A percentile compares a stretch with the other conserved stretches of the same genome.
Evolutionary conservation across 2,329 filamentous ascomycete species (phyloP).

Genomic region (Diplodia seriata): DNA sequence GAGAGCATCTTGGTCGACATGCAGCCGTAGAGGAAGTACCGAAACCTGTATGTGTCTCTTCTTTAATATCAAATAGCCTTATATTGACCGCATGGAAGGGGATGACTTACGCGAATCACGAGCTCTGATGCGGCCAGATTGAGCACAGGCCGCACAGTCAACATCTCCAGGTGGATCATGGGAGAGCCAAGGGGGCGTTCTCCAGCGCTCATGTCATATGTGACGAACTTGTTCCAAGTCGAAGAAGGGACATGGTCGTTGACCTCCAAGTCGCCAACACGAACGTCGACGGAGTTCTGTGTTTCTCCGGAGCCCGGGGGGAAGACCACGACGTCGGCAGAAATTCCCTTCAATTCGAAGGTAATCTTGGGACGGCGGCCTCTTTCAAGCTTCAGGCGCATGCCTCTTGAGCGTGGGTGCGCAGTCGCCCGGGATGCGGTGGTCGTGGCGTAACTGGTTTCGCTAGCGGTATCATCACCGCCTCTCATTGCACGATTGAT

Average conservation of each 20-base stretch:
- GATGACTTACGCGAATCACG: slow-evolving; percentile 69
- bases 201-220: slow-evolving; percentile 87
- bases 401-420: slow-evolving; percentile 52
- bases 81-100: slow-evolving; percentile 30
- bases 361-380: slow-evolving; percentile 95
- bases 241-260: slow-evolving; percentile 95
- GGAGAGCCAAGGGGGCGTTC: slow-evolving; percentile 83
- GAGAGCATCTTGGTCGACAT: slow-evolving; percentile 96
- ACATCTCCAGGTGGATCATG: slow-evolving; percentile 88
- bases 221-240: slow-evolving; percentile 98
- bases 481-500: slow-evolving; percentile 79
- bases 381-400: slow-evolving; percentile 75
- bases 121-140: slow-evolving; percentile 89
- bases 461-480: slow-evolving; percentile 77
- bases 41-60: slow-evolving; percentile 55
- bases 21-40: slow-evolving; percentile 83
- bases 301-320: slow-evolving; percentile 79
- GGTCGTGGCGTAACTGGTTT: slow-evolving; percentile 85
- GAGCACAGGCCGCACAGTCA: slow-evolving; percentile 85
- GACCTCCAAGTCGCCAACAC: slow-evolving; percentile 82
- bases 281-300: slow-evolving; percentile 84
- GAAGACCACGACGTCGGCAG: slow-evolving; percentile 81
- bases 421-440: slow-evolving; percentile 44
- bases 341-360: slow-evolving; percentile 86
- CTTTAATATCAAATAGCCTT: slow-evolving; percentile 31